A percentile compares a stretch with the other conserved stretches of the same genome.
These are phyloP conservation scores for Tillandsia leiboldiana DNA, from an alignment of 176 grass and related monocot species.

Conservation along the genomic window DNA sequence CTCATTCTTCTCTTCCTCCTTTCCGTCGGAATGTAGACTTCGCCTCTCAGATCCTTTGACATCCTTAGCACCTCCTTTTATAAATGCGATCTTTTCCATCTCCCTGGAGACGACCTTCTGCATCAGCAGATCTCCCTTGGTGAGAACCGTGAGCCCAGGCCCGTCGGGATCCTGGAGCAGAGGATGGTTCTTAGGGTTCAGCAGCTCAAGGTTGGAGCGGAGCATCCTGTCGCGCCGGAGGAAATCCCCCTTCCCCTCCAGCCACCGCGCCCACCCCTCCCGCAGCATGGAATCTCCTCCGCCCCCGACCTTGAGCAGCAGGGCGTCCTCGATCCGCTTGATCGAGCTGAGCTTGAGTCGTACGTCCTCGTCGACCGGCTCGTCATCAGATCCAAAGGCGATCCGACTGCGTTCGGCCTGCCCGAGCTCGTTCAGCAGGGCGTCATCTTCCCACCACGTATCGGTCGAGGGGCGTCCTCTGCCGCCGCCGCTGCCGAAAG, in stretches of 20 bases:
- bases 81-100: conserved; percentile 34
- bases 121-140: conserved; percentile 60
- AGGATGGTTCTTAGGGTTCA: conserved; percentile 90
- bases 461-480: background rate
- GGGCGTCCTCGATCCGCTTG: conserved; percentile 56
- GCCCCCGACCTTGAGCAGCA: conserved; percentile 51
- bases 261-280: conserved; percentile 66
- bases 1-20: conserved; percentile 25
- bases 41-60: conserved; percentile 29
- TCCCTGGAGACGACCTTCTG: conserved; percentile 47
- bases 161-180: conserved; percentile 87
- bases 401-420: conserved; percentile 15
- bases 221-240: conserved; percentile 78
- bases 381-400: conserved; percentile 82
- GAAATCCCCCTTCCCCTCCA: conserved; percentile 88
- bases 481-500: conserved; percentile 38
- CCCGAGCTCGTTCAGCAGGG: background rate
- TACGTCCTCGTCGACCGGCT: conserved; percentile 71
- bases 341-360: conserved; percentile 63
- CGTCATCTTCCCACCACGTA: background rate
- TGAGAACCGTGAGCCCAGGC: conserved; percentile 54
- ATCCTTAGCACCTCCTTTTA: background rate
- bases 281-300: conserved; percentile 47
- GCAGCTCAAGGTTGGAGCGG: conserved; percentile 64
- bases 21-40: conserved; percentile 25